Conservation (phyloP, 2,329 filamentous ascomycete species). For the Fusarium setosum region DNA sequence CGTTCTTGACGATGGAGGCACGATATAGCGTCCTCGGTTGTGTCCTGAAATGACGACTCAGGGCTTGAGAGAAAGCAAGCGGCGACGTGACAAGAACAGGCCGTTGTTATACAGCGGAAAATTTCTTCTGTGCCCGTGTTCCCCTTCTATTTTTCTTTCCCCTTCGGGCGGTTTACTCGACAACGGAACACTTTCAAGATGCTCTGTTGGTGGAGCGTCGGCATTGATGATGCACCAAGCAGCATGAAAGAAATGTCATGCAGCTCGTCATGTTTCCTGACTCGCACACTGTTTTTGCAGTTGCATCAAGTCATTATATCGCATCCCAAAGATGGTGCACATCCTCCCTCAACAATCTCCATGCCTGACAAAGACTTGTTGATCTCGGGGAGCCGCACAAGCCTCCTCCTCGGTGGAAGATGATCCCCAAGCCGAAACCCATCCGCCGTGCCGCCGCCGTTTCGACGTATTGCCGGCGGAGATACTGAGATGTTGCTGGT, state of each 20-base stretch:
- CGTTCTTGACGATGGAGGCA: constrained; percentile 27
- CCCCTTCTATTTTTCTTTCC: background rate
- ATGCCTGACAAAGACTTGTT: constrained; percentile 1
- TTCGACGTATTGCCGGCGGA: constrained; percentile 8
- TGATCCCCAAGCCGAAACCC: constrained; percentile 1
- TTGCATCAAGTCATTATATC: background rate
- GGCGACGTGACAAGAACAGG: background rate
- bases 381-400: constrained; percentile 8
- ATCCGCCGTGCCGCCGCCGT: background rate
- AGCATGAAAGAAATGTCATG: constrained; percentile 13
- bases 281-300: constrained; percentile 4
- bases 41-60: constrained; percentile 6
- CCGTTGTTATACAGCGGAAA: background rate
- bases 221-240: constrained; percentile 14
- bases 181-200: background rate
- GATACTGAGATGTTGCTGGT: background rate
- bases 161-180: background rate
- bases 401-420: background rate
- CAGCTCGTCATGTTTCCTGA: constrained; percentile 11
- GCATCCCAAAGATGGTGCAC: constrained; percentile 15
- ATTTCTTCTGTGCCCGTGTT: background rate
- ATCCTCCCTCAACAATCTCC: constrained; percentile 8
- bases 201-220: constrained; percentile 13
- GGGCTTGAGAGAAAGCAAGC: background rate
- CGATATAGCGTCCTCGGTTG: constrained; percentile 12